Evolutionary conservation across 75 land plant species (phyloP).

Genomic region (Cunninghamia lanceolata): DNA sequence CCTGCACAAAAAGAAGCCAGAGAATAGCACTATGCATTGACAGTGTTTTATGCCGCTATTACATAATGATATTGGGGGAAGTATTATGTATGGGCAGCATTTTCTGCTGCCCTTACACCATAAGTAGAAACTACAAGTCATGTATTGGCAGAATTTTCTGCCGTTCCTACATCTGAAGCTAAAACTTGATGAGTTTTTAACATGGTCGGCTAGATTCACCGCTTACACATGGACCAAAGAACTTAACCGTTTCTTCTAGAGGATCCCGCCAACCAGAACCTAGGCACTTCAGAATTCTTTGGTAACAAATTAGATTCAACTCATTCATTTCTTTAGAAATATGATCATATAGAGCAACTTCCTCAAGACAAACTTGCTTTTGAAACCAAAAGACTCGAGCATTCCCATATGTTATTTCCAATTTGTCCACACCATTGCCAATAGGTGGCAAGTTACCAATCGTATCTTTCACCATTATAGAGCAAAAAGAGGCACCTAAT

Average conservation of each 20-base stretch:
- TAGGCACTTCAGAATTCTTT: slow-evolving; percentile 82
- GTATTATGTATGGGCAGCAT: no score
- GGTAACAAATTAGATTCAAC: slow-evolving; percentile 82
- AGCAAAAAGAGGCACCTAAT: slow-evolving; percentile 82
- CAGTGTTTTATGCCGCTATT: no score
- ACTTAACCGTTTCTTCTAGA: slow-evolving; percentile 97
- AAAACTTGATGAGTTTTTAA: no score
- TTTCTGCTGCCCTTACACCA: no score
- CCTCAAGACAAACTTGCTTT: slow-evolving; percentile 72
- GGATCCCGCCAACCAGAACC: slow-evolving; percentile 98
- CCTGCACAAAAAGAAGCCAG: no score
- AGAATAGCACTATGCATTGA: no score
- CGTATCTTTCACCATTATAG: slow-evolving; percentile 93
- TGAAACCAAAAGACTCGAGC: slow-evolving; percentile 90
- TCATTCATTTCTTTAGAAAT: slow-evolving; percentile 98
- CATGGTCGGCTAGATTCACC: no score
- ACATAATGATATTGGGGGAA: no score
- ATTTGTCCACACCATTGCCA: slow-evolving; percentile 74
- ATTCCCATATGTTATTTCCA: slow-evolving; percentile 51
- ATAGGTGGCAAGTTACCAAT: slow-evolving; percentile 93
- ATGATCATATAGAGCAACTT: slow-evolving; percentile 58
- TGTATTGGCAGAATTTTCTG: no score
- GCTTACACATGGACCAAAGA: no score
- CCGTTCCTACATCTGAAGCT: no score
- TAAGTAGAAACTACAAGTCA: no score